These are phyloP conservation scores for Yamadazyma kanchanaburiensis DNA, from an alignment of 1,139 yeast genomes.

Conservation along the genomic window DNA sequence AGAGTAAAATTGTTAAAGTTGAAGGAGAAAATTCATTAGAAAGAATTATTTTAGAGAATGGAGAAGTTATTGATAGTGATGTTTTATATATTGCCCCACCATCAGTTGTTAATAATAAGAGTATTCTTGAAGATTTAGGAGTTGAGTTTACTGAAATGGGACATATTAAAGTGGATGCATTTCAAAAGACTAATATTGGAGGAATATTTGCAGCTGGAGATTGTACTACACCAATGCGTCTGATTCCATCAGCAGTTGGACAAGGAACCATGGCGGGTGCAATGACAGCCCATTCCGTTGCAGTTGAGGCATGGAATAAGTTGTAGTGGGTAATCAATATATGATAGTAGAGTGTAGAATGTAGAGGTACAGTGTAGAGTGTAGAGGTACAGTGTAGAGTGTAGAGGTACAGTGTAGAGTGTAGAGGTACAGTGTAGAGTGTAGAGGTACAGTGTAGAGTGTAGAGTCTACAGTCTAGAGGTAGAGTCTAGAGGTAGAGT, in stretches of 20 bases:
- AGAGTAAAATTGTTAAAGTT: slow-evolving; percentile 1
- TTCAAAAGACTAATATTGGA: slow-evolving; percentile 5
- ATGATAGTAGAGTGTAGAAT: too few relatives aligned
- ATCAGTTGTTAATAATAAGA: slow-evolving; percentile 1
- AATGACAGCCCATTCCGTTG: background rate
- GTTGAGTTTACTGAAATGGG: slow-evolving; percentile 2
- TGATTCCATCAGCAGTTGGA: slow-evolving; percentile 5
- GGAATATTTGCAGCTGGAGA: slow-evolving; percentile 11
- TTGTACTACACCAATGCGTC: slow-evolving; percentile 5
- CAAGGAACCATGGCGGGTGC: slow-evolving; percentile 8
- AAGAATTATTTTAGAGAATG: slow-evolving; percentile 2
- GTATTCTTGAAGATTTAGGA: slow-evolving; percentile 3
- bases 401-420: too few relatives aligned
- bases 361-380: too few relatives aligned
- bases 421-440: too few relatives aligned
- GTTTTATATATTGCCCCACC: slow-evolving; percentile 4
- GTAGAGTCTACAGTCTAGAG: too few relatives aligned
- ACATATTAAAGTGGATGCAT: slow-evolving; percentile 1
- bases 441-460: too few relatives aligned
- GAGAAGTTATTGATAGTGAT: slow-evolving; percentile 1
- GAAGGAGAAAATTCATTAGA: slow-evolving; percentile 1
- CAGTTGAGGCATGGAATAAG: background rate
- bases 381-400: too few relatives aligned
- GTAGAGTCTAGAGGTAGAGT: too few relatives aligned
- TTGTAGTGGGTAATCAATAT: too few relatives aligned